Base-by-base conservation (phyloP, 495 filamentous ascomycete genomes). In the Antarctomyces pellizariae region DNA sequence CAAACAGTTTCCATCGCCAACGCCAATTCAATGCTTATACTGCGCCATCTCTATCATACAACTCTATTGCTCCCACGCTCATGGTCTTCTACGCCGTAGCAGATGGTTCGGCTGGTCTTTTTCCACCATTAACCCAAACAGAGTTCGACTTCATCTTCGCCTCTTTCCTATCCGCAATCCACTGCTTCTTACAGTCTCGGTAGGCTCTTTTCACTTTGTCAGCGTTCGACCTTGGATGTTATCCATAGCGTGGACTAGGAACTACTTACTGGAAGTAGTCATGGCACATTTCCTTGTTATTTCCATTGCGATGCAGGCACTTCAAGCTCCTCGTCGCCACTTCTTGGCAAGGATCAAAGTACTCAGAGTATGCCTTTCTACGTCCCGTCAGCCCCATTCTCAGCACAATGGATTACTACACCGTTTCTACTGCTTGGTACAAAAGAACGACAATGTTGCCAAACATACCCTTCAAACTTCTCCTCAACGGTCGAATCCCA, bases 331-430 rank as follows among this genome's bases (percentile, higher is more conserved):
- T 58, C 24, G 66, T 49, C n/a, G 86, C 84, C n/a, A 77, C 82
- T 30, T 89, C 78, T 44, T 93, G 82, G 45, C 84, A 95, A 8
- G 84, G 84, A 41, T 95, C 84, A 41, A 78, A 77, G 50, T 70
- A 93, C 46, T 90, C 66, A 49, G 78, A 86, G 33, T 66, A 54
- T 27, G 49, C 53, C 55, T 95, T 95, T 37, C 83, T 92, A 37
- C n/a, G n/a, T n/a, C n/a, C n/a, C n/a, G n/a, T n/a, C n/a, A n/a
- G n/a, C n/a, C n/a, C n/a, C n/a, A n/a, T n/a, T n/a, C n/a, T n/a
- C n/a, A n/a, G n/a, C n/a, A n/a, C n/a, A n/a, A n/a, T n/a, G n/a
- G n/a, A n/a, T n/a, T n/a, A n/a, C n/a, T n/a, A n/a, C n/a, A n/a
- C n/a, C n/a, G n/a, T n/a, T n/a, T n/a, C n/a, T n/a, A n/a, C n/a